Base-by-base conservation (phyloP, 1,284 basidiomycete genomes). In the Rhodotorula sp. region DNA sequence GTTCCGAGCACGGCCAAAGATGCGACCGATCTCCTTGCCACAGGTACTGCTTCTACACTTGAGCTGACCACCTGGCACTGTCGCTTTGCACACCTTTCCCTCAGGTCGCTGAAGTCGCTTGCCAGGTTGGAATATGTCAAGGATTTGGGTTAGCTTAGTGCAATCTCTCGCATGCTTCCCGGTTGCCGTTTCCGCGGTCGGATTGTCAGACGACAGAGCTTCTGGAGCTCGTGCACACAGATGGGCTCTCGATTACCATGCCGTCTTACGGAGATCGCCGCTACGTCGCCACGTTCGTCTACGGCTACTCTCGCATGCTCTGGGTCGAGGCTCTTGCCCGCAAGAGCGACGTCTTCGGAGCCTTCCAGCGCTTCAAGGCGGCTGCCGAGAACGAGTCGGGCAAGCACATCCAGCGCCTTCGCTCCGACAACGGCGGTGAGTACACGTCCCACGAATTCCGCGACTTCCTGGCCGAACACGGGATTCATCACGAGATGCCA, bases 241-340 rank as follows among this genome's bases (percentile, higher is more conserved):
- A 84, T 68, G 70, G 83, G 29, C 14, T 78, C 81, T 29, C 29
- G 29, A 29, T 29, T 29, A 29, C 2, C 82, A 16, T 74, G 77
- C 21, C 65, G 58, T 54, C 29, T 78, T 79, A 67, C 73, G 43
- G 74, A 43, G 82, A 81, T 8, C 78, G 77, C 59, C 73, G 71
- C 10, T 83, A 83, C 72, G 81, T 79, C 79, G 74, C 82, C 26
- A 79, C 79, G 2, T 82, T 83, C 70, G 81, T 82, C 64, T 80
- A 83, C 73, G 79, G 83, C 64, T 74, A 69, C 56, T 75, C 77
- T 5, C 67, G 73, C 14, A 77, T 77, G 31, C 70, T 74, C 58
- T 77, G 67, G 58, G 76, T 79, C 3, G 62, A 72, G 48, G 76
- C 79, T 21, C 70, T 84, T 39, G 79, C 75, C 29, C 58, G 57